Conservation (phyloP, 2,329 filamentous ascomycete species). For the Pyrenophora seminiperda region DNA sequence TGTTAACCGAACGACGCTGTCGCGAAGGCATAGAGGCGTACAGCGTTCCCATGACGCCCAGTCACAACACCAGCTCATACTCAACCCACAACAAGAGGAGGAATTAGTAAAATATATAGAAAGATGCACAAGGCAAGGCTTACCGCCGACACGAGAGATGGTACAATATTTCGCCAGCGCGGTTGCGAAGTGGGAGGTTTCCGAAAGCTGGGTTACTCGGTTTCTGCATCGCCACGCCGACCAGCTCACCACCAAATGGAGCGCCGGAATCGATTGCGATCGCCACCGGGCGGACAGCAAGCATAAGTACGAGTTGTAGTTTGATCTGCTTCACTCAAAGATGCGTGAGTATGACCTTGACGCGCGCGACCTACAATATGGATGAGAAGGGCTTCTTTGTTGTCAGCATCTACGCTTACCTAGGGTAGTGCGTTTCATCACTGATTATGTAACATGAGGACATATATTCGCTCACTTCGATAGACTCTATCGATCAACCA, state of each 20-base stretch:
- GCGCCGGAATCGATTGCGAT: neutral
- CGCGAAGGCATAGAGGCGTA: neutral
- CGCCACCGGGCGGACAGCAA: neutral
- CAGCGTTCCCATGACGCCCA: neutral
- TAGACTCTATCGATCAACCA: constrained; percentile 9
- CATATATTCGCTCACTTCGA: constrained; percentile 4
- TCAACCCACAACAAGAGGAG: neutral
- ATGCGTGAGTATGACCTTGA: neutral
- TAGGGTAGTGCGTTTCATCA: constrained; percentile 5
- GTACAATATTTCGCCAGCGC: neutral
- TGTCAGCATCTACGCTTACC: neutral
- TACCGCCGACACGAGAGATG: neutral
- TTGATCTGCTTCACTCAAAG: neutral
- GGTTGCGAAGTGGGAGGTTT: neutral
- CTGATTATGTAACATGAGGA: constrained; percentile 7
- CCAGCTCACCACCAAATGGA: neutral
- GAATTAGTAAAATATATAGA: neutral
- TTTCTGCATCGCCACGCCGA: neutral
- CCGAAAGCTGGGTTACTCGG: neutral
- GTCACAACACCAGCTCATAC: neutral
- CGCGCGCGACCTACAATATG: neutral
- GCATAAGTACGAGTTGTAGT: neutral
- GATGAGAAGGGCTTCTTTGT: neutral
- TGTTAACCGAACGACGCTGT: neutral
- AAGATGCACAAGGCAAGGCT: neutral